These are phyloP conservation scores for Trypanosoma brucei DNA, from an alignment of 208 protist genomes.

Conservation along the genomic window DNA sequence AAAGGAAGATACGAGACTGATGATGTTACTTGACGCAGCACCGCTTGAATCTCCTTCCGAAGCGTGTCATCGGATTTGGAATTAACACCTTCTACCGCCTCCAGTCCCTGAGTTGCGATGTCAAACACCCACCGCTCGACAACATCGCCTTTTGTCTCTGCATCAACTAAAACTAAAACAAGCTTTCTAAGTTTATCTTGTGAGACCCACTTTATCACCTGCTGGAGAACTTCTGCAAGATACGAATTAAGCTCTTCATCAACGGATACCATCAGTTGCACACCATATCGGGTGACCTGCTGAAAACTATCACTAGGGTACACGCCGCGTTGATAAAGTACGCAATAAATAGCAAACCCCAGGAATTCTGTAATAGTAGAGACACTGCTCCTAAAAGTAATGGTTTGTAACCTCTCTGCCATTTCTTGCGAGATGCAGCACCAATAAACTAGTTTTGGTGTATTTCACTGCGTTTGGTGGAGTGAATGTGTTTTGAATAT, in stretches of 20 bases:
- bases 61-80: constrained; percentile 79
- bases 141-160: constrained; percentile 39
- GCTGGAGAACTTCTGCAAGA: constrained; percentile 92
- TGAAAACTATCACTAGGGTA: constrained; percentile 96
- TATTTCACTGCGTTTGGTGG: too few species aligned
- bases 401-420: constrained; percentile 55
- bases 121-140: constrained; percentile 97
- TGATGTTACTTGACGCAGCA: constrained; percentile 97
- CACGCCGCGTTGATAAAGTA: constrained; percentile 96
- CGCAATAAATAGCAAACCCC: constrained; percentile 89
- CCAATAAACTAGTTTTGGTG: too few species aligned
- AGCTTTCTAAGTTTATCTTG: constrained; percentile 89
- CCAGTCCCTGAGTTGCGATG: constrained; percentile 16
- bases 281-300: constrained; percentile 92
- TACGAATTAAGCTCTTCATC: constrained; percentile 94
- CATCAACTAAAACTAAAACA: constrained; percentile 89
- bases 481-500: too few species aligned
- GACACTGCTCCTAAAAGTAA: constrained; percentile 95
- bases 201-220: constrained; percentile 92
- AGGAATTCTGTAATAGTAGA: constrained; percentile 98
- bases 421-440: constrained; percentile 12
- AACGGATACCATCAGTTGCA: constrained; percentile 92
- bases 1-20: constrained; percentile 96
- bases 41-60: constrained; percentile 91
- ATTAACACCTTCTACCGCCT: too few species aligned